Conservation (phyloP, 2,329 filamentous ascomycete species). For the Berkeleyomyces rouxiae region DNA sequence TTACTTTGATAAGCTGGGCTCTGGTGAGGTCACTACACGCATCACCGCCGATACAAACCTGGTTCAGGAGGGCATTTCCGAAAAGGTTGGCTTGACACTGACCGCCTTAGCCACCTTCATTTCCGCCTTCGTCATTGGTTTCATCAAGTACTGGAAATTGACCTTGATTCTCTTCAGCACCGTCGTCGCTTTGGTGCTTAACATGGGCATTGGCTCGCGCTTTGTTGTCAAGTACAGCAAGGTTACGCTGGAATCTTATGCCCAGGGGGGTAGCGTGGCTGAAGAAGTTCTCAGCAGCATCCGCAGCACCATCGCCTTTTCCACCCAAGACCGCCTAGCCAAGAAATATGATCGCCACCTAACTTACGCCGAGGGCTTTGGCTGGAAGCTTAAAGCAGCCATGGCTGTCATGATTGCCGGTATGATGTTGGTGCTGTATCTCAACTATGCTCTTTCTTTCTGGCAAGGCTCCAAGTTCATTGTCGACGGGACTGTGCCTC, state of each 20-base stretch:
- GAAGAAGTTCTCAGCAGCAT: conserved; percentile 93
- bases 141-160: conserved; percentile 82
- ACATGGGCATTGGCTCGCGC: conserved; percentile 56
- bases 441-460: conserved; percentile 77
- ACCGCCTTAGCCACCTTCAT: conserved; percentile 68
- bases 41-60: conserved; percentile 90
- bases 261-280: conserved; percentile 68
- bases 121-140: conserved; percentile 78
- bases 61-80: conserved; percentile 83
- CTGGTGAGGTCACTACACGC: conserved; percentile 83
- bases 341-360: conserved; percentile 69
- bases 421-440: conserved; percentile 70
- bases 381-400: conserved; percentile 56
- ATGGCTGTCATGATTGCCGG: conserved; percentile 64
- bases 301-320: conserved; percentile 81
- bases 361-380: conserved; percentile 53
- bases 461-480: conserved; percentile 74
- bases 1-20: conserved; percentile 83
- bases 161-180: conserved; percentile 75
- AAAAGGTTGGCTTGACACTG: conserved; percentile 68
- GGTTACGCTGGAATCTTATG: conserved; percentile 61
- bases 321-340: conserved; percentile 83
- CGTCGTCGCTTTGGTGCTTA: conserved; percentile 59
- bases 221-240: conserved; percentile 74
- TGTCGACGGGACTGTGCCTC: conserved; percentile 43